A percentile compares a stretch with the other conserved stretches of the same genome.
Conservation (phyloP, 495 filamentous ascomycete genomes). For the Cudoniella acicularis region DNA sequence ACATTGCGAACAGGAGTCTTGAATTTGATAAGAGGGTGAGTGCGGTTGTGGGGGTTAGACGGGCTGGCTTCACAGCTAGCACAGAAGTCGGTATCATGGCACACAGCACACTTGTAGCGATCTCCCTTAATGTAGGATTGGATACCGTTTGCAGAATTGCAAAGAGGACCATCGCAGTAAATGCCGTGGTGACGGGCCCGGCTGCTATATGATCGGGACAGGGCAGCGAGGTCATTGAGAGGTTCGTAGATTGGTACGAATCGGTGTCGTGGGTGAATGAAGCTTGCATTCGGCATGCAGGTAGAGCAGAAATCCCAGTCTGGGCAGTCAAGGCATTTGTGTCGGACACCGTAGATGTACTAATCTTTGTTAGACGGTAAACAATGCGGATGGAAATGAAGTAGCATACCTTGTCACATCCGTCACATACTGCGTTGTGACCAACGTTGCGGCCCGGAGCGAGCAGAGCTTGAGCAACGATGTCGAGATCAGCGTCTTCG, state of each 20-base stretch:
- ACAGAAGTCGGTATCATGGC: constrained; percentile 95
- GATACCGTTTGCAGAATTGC: constrained; percentile 49
- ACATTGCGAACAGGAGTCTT: constrained; percentile 90
- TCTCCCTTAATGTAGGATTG: constrained; percentile 74
- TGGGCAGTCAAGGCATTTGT: constrained; percentile 96
- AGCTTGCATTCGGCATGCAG: constrained; percentile 62
- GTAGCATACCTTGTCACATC: constrained; percentile 67
- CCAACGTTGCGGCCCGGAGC: constrained; percentile 74
- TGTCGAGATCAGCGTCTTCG: constrained; percentile 49
- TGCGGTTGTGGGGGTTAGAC: constrained; percentile 80
- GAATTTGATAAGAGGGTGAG: constrained; percentile 95
- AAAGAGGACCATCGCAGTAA: constrained; percentile 94
- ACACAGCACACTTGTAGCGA: constrained; percentile 97
- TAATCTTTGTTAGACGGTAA: constrained; percentile 32
- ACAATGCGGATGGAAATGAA: constrained; percentile 1
- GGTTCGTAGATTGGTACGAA: constrained; percentile 87
- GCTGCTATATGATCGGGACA: constrained; percentile 31
- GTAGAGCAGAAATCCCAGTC: constrained; percentile 95
- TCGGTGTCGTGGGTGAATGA: constrained; percentile 78
- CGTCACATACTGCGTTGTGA: constrained; percentile 91
- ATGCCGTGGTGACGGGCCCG: constrained; percentile 71
- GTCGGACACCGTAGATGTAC: constrained; percentile 81
- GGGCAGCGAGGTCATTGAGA: constrained; percentile 46
- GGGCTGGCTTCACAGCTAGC: constrained; percentile 89
- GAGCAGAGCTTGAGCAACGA: constrained; percentile 58